A percentile compares a stretch with the other conserved stretches of the same genome.
phyloP scores from a whole-genome alignment of 1,284 basidiomycete genomes.

The Malassezia arunalokei region DNA sequence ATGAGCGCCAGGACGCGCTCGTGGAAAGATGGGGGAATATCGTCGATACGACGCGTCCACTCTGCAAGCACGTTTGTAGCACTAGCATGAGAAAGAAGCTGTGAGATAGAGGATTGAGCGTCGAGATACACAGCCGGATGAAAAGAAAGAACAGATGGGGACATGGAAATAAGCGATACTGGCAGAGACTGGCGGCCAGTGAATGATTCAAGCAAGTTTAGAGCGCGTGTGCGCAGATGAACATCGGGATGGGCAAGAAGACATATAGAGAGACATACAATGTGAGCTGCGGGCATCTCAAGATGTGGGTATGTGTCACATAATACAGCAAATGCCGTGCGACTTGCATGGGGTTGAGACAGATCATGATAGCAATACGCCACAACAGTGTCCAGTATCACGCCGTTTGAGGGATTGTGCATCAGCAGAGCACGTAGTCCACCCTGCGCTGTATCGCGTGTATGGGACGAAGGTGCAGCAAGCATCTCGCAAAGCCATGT shows the following conservation, averaged over 20 bases:
- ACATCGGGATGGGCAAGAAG: conserved; percentile 60
- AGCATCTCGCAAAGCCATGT: conserved; percentile 50
- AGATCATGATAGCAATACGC: conserved; percentile 59
- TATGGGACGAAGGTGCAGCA: conserved; percentile 39
- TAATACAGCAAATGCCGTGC: conserved; percentile 65
- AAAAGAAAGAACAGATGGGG: conserved; percentile 55
- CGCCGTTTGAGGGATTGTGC: conserved; percentile 54
- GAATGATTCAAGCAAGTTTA: conserved; percentile 54
- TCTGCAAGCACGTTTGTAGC: neutral
- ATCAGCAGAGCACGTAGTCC: conserved; percentile 63
- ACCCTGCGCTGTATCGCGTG: conserved; percentile 52
- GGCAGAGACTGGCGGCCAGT: neutral
- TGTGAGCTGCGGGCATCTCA: conserved; percentile 57
- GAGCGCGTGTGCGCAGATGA: conserved; percentile 62
- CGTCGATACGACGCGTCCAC: neutral
- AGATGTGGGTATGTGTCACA: conserved; percentile 56
- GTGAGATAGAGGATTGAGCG: neutral
- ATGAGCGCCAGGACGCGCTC: neutral
- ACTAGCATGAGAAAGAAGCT: neutral
- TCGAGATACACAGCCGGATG: conserved; percentile 55
- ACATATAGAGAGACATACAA: conserved; percentile 50
- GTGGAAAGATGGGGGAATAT: conserved; percentile 1
- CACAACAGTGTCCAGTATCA: conserved; percentile 61
- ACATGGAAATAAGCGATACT: neutral
- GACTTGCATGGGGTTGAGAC: conserved; percentile 47